A percentile compares a stretch with the other conserved stretches of the same genome.
phyloP scores from a whole-genome alignment of 352 stramenopile species.

The Phytophthora foliorum region DNA sequence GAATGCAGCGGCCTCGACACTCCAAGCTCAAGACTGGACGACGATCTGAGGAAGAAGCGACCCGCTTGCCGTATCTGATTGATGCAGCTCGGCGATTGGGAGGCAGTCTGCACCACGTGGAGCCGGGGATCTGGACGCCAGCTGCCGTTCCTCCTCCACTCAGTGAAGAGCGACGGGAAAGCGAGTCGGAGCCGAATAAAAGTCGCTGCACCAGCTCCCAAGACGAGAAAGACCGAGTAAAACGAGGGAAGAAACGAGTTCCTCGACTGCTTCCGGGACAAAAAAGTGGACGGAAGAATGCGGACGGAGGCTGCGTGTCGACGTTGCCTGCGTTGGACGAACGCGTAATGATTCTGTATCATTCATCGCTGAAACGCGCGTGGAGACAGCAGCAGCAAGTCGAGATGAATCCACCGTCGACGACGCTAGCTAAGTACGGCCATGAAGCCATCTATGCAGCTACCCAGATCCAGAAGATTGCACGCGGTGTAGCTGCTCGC shows the following conservation, averaged over 20 bases:
- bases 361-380: constrained; percentile 58
- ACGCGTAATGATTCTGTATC: constrained; percentile 69
- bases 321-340: constrained; percentile 57
- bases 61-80: constrained; percentile 30
- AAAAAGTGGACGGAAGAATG: neutral
- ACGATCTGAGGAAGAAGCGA: constrained; percentile 10
- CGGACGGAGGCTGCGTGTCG: neutral
- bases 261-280: neutral
- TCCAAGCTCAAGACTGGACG: constrained; percentile 5
- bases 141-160: neutral
- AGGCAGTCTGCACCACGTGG: constrained; percentile 6
- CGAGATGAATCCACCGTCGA: neutral
- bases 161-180: constrained; percentile 29
- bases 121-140: constrained; percentile 1
- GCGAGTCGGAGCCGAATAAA: neutral
- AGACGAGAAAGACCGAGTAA: constrained; percentile 3
- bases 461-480: constrained; percentile 65
- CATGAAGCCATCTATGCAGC: constrained; percentile 69
- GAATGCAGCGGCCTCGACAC: constrained; percentile 7
- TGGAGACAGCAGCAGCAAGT: constrained; percentile 29
- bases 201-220: neutral
- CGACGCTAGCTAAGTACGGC: constrained; percentile 33
- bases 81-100: constrained; percentile 15
- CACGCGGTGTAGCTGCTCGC: constrained; percentile 46
- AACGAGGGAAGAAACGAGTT: constrained; percentile 8